A percentile compares a stretch with the other conserved stretches of the same genome.
phyloP scores from a whole-genome alignment of 345 rosid genomes.

The Schrenkiella parvula region DNA sequence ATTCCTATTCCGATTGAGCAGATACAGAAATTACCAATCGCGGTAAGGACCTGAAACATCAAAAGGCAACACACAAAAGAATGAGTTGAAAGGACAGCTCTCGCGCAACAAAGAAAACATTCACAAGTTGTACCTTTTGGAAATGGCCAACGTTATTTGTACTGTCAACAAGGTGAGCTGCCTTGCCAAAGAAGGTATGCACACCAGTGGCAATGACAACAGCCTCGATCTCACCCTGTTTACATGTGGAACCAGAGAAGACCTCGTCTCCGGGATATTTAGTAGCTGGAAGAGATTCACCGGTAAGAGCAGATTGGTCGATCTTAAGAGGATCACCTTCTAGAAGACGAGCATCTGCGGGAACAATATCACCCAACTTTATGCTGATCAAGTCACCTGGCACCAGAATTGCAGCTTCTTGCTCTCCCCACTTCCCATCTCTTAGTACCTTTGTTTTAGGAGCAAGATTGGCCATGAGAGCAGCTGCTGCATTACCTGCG shows the following conservation, averaged over 20 bases:
- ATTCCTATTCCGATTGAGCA: conserved; percentile 85
- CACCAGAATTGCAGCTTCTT: conserved; percentile 75
- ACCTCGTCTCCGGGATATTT: conserved; percentile 63
- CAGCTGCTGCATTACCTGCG: conserved; percentile 96
- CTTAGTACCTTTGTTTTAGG: conserved; percentile 84
- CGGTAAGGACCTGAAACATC: conserved; percentile 58
- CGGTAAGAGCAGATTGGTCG: conserved; percentile 89
- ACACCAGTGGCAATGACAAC: conserved; percentile 90
- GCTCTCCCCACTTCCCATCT: conserved; percentile 73
- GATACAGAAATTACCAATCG: conserved; percentile 96
- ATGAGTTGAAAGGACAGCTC: neutral
- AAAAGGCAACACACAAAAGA: neutral
- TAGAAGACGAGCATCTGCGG: conserved; percentile 89
- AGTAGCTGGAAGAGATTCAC: conserved; percentile 90
- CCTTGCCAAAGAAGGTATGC: conserved; percentile 95
- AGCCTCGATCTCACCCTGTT: conserved; percentile 94
- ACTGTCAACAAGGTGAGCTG: conserved; percentile 90
- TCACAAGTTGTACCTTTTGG: conserved; percentile 47
- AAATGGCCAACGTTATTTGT: conserved; percentile 94
- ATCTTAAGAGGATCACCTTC: conserved; percentile 96
- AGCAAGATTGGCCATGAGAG: conserved; percentile 95
- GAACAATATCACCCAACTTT: conserved; percentile 86
- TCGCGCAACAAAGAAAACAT: neutral
- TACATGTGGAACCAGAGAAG: conserved; percentile 92
- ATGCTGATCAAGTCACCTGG: conserved; percentile 90